Percentiles rank a stretch among this genome's conserved stretches.
phyloP scores from a whole-genome alignment of 176 grass and related monocot species.

The Paspalum notatum region DNA sequence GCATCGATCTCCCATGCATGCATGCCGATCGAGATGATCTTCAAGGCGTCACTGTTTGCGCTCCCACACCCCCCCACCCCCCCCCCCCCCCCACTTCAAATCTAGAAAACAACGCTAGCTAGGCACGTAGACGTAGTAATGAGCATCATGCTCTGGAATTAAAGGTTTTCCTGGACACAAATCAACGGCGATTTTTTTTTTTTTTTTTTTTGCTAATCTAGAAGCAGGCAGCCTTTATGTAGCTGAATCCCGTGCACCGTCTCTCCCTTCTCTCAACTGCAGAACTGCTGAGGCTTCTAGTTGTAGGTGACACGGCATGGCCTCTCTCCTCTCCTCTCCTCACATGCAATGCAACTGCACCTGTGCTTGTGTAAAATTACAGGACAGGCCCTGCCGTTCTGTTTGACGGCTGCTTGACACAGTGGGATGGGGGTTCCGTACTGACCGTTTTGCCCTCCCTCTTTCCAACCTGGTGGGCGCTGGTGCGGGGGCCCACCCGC shows the following conservation, averaged over 20 bases:
- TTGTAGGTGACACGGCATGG: slow-evolving; percentile 10
- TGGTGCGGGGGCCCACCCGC: background rate
- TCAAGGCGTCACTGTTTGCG: background rate
- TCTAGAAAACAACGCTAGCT: too few relatives aligned
- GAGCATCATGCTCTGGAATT: background rate
- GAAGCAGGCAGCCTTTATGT: slow-evolving; percentile 1
- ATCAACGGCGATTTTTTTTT: background rate
- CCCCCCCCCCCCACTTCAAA: too few relatives aligned
- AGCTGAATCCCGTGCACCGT: slow-evolving; percentile 36
- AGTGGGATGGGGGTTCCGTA: background rate
- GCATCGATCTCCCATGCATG: background rate
- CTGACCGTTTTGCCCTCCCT: slow-evolving; percentile 9
- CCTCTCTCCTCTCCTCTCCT: too few relatives aligned
- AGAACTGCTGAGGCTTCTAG: background rate
- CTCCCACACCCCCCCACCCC: too few relatives aligned
- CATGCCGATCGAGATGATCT: background rate
- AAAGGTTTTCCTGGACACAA: background rate
- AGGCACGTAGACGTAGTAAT: background rate
- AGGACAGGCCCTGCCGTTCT: background rate
- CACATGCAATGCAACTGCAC: background rate
- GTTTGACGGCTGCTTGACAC: background rate
- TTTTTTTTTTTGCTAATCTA: background rate
- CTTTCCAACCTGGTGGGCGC: background rate
- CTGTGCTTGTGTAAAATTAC: background rate
- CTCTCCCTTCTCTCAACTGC: too few relatives aligned